Base-by-base conservation (phyloP, 768 basidiomycete species). In the Dacryopinax primogenitus region DNA sequence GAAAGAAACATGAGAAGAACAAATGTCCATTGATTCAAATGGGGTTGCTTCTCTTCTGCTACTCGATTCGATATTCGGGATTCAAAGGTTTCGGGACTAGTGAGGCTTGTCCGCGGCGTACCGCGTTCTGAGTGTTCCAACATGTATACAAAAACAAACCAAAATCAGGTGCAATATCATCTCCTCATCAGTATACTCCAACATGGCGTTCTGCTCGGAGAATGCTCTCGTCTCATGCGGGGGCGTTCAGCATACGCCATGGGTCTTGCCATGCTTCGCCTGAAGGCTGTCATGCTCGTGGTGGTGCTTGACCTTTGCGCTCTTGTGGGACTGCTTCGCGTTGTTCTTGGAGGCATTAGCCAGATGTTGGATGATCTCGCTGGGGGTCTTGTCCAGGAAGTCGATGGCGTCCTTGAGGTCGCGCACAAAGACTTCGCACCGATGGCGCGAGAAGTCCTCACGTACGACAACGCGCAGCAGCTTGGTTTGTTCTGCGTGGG, bases 231-330 rank as follows among this genome's bases (percentile, higher is more conserved):
- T 37, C 18, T 37, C 41, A 3, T 15, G 18, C 41, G 23, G 41
- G n/a, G n/a, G 3, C 41, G 41, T 30, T 66, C 65, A 73, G 41
- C 71, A 70, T 13, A 73, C 69, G 44, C 66, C 72, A 47, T 74
- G 70, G 11, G 73, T 74, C 70, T 76, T 76, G 28, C 74, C 75
- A 67, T 71, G 67, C 63, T 72, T 74, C n/a, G 69, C 74, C 28
- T 67, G 69, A 18, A 76, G 71, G n/a, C 71, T 72, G 65, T 76
- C 73, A 61, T 72, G 69, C 51, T 75, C 73, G 26, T 72, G 65
- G 41, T 69, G 67, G 13, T 63, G 64, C 34, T 39, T 65, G 47
- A 66, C 41, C 28, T 36, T 69, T 58, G 67, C 63, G 51, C 26
- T 63, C 34, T 41, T 47, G 30, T 67, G 64, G 3, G 62, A 13